Conservation (phyloP, 148 eudicot species). For the Beta vulgaris region DNA sequence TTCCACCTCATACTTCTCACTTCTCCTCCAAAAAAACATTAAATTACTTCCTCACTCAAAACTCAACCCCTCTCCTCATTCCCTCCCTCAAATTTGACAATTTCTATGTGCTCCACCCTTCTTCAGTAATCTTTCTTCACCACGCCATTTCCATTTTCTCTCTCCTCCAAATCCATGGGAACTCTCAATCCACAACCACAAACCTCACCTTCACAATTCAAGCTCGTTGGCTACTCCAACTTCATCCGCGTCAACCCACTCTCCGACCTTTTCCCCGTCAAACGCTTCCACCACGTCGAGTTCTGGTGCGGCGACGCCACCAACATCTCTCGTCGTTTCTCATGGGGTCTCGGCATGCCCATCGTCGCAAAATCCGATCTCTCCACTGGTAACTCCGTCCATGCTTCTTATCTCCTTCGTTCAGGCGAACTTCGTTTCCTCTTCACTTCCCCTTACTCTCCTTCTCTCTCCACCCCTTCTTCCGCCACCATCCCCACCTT, state of each 20-base stretch:
- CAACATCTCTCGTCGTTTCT: constrained; percentile 68
- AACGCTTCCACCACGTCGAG: constrained; percentile 75
- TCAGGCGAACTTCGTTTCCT: constrained; percentile 60
- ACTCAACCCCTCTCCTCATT: background rate
- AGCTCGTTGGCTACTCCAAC: constrained; percentile 53
- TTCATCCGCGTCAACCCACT: constrained; percentile 59
- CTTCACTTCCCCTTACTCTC: constrained; percentile 85
- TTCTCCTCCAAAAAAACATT: too few species aligned
- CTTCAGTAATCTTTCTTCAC: too few species aligned
- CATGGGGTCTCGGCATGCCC: constrained; percentile 89
- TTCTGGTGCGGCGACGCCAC: constrained; percentile 85
- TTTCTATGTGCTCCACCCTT: background rate
- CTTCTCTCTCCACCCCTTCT: constrained; percentile 32
- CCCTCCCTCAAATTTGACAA: background rate
- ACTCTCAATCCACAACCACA: background rate
- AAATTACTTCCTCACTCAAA: background rate
- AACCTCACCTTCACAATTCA: constrained; percentile 23
- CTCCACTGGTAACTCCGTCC: constrained; percentile 73
- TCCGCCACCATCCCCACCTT: constrained; percentile 47
- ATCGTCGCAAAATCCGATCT: constrained; percentile 79
- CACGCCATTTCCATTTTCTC: constrained; percentile 10
- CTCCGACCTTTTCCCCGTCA: constrained; percentile 63
- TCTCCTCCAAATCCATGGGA: constrained; percentile 1
- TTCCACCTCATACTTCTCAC: too few species aligned
- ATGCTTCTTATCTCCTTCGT: constrained; percentile 69